Evolutionary conservation across 106 monocot genomes (phyloP).

Genomic region (Allium fistulosum): DNA sequence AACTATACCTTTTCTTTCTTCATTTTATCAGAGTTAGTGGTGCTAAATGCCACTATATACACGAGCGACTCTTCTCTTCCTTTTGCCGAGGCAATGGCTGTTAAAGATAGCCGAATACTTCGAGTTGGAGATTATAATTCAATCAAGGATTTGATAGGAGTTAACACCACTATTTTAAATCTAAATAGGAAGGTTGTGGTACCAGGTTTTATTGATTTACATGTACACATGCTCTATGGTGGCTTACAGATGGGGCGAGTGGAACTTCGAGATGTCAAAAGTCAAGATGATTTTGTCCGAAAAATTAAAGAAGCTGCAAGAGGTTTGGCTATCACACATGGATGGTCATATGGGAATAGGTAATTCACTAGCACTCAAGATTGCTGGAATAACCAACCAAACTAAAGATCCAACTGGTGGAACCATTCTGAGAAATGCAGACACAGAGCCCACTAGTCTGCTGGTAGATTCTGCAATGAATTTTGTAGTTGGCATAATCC

Average conservation of each 20-base stretch:
- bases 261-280: too few relatives aligned
- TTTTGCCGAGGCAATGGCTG: conserved; percentile 63
- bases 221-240: too few relatives aligned
- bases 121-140: conserved; percentile 32
- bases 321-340: conserved; percentile 93
- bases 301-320: conserved; percentile 58
- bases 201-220: too few relatives aligned
- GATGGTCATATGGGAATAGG: conserved; percentile 97
- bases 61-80: conserved; percentile 40
- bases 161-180: conserved; percentile 45
- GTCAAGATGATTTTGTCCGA: conserved; percentile 48
- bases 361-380: conserved; percentile 64
- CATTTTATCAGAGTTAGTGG: conserved; percentile 36
- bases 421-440: conserved; percentile 33
- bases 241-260: too few relatives aligned
- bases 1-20: too few relatives aligned
- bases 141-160: conserved; percentile 31
- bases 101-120: conserved; percentile 39
- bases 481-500: conserved; percentile 49
- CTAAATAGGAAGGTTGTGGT: too few relatives aligned
- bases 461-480: conserved; percentile 89
- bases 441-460: conserved; percentile 81
- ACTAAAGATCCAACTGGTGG: conserved; percentile 81
- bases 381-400: conserved; percentile 57
- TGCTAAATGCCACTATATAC: conserved; percentile 67